A percentile compares a stretch with the other conserved stretches of the same genome.
phyloP scores from a whole-genome alignment of 176 grass and related monocot genomes.

The Leersia perrieri region DNA sequence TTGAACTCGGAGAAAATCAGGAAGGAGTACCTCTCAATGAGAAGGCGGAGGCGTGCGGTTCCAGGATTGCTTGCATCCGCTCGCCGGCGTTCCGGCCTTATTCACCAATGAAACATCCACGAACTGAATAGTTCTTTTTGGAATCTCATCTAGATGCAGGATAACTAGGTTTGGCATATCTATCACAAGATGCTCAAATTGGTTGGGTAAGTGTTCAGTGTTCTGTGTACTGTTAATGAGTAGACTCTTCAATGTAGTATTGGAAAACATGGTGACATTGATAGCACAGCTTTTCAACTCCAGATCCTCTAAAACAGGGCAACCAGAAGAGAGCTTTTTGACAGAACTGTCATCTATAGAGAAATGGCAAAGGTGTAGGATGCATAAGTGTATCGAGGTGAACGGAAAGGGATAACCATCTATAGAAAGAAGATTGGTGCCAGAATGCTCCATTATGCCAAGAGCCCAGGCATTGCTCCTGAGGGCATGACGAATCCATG shows the following conservation, averaged over 20 bases:
- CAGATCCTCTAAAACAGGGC: conserved; percentile 15
- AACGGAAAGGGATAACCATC: too few species aligned
- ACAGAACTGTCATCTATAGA: conserved; percentile 3
- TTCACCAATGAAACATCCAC: neutral
- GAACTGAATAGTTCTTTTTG: conserved; percentile 13
- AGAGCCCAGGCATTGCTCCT: neutral
- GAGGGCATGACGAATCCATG: conserved; percentile 26
- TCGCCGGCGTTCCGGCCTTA: too few species aligned
- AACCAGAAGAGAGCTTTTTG: conserved; percentile 8
- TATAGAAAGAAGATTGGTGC: neutral
- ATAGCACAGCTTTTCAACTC: conserved; percentile 10
- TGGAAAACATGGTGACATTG: conserved; percentile 1
- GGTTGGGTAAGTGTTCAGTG: neutral
- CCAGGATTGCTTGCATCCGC: too few species aligned
- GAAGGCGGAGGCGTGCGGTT: too few species aligned
- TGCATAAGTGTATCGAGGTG: neutral
- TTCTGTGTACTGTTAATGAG: too few species aligned
- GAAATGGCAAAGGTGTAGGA: conserved; percentile 2
- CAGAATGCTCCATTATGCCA: neutral
- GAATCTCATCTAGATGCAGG: conserved; percentile 8
- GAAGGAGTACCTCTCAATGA: too few species aligned
- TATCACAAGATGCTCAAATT: too few species aligned
- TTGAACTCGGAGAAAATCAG: too few species aligned
- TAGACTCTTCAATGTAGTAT: neutral
- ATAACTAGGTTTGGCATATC: conserved; percentile 7